Percentiles rank a stretch among this genome's conserved stretches.
phyloP scores from a whole-genome alignment of 2,329 filamentous ascomycete genomes.

The Ophiocordyceps camponoti-rufipedis region DNA sequence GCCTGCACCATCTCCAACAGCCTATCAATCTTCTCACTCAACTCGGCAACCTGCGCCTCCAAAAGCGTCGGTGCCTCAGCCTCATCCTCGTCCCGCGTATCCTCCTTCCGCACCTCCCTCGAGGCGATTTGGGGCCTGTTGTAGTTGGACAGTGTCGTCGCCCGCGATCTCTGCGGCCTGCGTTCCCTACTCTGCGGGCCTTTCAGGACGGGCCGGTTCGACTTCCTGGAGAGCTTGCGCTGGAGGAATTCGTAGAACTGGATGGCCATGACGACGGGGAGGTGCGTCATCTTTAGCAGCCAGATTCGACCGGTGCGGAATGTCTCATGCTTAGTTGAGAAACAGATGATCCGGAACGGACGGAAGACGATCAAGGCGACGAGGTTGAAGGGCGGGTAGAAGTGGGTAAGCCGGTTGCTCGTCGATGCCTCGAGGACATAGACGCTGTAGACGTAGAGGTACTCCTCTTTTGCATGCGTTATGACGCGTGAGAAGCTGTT shows the following conservation, averaged over 20 bases:
- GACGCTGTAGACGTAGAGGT: conserved; percentile 56
- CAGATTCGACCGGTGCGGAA: conserved; percentile 44
- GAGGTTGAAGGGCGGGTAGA: conserved; percentile 57
- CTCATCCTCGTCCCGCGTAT: conserved; percentile 14
- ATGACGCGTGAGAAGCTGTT: conserved; percentile 55
- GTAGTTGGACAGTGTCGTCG: conserved; percentile 4
- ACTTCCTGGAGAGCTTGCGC: conserved; percentile 19
- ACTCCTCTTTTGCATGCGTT: conserved; percentile 51
- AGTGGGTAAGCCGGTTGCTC: conserved; percentile 49
- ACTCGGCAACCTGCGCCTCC: conserved; percentile 34
- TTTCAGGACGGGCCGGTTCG: conserved; percentile 27
- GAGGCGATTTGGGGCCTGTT: conserved; percentile 3
- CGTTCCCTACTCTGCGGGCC: conserved; percentile 19
- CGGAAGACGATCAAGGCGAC: conserved; percentile 54
- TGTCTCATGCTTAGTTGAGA: conserved; percentile 38
- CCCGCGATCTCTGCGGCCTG: conserved; percentile 4
- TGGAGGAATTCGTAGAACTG: conserved; percentile 43
- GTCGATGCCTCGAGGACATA: conserved; percentile 50
- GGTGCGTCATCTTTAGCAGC: conserved; percentile 43
- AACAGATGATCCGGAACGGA: conserved; percentile 44
- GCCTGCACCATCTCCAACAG: conserved; percentile 31
- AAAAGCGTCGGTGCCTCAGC: conserved; percentile 19
- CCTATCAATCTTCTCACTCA: conserved; percentile 39
- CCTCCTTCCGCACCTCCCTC: conserved; percentile 4
- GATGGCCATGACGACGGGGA: conserved; percentile 53